A percentile compares a stretch with the other conserved stretches of the same genome.
These are phyloP conservation scores for Kodamaea kakaduensis DNA, from an alignment of 805 yeast genomes.

Conservation along the genomic window DNA sequence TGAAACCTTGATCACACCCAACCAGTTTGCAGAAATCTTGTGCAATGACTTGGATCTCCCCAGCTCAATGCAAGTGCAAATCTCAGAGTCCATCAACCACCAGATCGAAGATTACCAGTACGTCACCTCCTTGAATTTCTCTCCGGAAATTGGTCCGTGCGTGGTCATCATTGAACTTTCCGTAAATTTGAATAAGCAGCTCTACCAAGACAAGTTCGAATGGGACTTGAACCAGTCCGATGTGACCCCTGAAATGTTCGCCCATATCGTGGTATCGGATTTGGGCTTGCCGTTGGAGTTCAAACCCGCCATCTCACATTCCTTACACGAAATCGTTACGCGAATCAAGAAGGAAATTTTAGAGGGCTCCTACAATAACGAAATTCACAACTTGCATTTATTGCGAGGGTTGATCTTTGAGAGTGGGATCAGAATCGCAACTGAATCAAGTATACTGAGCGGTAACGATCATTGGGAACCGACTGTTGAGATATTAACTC, in stretches of 20 bases:
- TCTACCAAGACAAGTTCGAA: slow-evolving; percentile 89
- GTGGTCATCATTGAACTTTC: slow-evolving; percentile 73
- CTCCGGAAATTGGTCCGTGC: slow-evolving; percentile 43
- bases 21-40: slow-evolving; percentile 66
- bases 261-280: slow-evolving; percentile 76
- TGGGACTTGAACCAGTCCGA: slow-evolving; percentile 69
- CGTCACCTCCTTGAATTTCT: slow-evolving; percentile 61
- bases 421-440: slow-evolving; percentile 38
- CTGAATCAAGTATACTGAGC: slow-evolving; percentile 65
- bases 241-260: slow-evolving; percentile 80
- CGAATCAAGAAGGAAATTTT: slow-evolving; percentile 77
- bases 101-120: slow-evolving; percentile 76
- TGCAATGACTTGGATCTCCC: slow-evolving; percentile 85
- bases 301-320: slow-evolving; percentile 81
- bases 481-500: slow-evolving; percentile 75
- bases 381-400: slow-evolving; percentile 41
- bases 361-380: slow-evolving; percentile 49
- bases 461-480: slow-evolving; percentile 88
- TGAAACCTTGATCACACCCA: slow-evolving; percentile 66
- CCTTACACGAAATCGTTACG: slow-evolving; percentile 75
- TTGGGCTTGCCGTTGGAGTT: slow-evolving; percentile 83
- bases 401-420: slow-evolving; percentile 41
- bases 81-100: slow-evolving; percentile 67
- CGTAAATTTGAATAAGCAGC: slow-evolving; percentile 74
- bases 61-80: slow-evolving; percentile 53